Percentiles rank a stretch among this genome's conserved stretches.
Evolutionary conservation across 768 basidiomycete species (phyloP).

Genomic region (Coprinopsis strossmayeri): DNA sequence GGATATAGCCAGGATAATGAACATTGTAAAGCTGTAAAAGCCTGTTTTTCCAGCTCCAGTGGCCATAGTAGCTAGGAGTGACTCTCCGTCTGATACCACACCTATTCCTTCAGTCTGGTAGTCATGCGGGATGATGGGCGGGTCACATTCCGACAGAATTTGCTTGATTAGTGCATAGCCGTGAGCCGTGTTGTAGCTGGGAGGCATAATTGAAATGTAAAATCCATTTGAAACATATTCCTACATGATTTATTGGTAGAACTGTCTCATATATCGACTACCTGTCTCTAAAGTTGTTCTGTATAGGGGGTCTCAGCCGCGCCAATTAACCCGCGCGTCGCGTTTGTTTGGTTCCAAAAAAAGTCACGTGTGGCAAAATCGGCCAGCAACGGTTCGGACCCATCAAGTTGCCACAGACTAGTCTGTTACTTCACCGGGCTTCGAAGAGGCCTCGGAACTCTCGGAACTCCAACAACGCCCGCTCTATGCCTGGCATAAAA

Average conservation of each 20-base stretch:
- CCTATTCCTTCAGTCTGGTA: slow-evolving; percentile 17
- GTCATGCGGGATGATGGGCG: slow-evolving; percentile 15
- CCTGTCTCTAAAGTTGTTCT: too few relatives aligned
- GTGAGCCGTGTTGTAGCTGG: not conserved
- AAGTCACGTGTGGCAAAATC: too few relatives aligned
- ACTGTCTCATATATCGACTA: not conserved
- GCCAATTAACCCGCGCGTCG: not conserved
- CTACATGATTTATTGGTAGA: not conserved
- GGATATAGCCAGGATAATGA: slow-evolving; percentile 8
- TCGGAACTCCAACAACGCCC: too few relatives aligned
- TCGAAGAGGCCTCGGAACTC: too few relatives aligned
- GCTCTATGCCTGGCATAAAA: too few relatives aligned
- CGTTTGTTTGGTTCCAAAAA: not conserved
- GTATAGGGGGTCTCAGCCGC: not conserved
- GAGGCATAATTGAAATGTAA: not conserved
- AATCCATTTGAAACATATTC: not conserved
- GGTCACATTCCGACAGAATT: not conserved
- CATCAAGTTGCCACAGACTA: too few relatives aligned
- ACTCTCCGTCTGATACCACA: not conserved
- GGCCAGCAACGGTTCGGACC: too few relatives aligned
- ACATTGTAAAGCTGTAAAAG: slow-evolving; percentile 1
- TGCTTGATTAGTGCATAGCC: not conserved
- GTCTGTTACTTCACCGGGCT: too few relatives aligned
- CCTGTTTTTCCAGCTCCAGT: slow-evolving; percentile 8
- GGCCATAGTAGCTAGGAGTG: slow-evolving; percentile 2